These are phyloP conservation scores for Saccharomyces hybrid DNA, from an alignment of 1,139 yeast genomes.

Conservation along the genomic window DNA sequence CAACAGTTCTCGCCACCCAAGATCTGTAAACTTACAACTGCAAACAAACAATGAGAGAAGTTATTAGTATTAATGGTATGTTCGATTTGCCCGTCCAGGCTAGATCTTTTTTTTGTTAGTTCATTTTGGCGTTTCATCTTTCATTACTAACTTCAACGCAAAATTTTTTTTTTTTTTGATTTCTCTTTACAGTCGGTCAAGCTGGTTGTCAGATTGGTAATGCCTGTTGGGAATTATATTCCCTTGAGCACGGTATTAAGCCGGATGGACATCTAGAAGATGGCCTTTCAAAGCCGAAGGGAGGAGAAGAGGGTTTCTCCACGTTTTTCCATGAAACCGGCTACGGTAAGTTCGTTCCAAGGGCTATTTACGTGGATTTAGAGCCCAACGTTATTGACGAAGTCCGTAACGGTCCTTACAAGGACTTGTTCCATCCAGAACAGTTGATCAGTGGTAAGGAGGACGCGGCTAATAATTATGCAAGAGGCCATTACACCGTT, in stretches of 20 bases:
- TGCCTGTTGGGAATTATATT: constrained; percentile 96
- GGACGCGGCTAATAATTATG: constrained; percentile 98
- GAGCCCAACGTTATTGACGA: constrained; percentile 98
- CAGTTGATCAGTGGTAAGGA: constrained; percentile 96
- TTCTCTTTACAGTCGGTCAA: constrained; percentile 31
- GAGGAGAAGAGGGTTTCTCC: constrained; percentile 90
- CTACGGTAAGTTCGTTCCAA: constrained; percentile 92
- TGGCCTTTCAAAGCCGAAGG: constrained; percentile 69
- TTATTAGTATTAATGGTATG: constrained; percentile 67
- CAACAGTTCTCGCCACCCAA: neutral
- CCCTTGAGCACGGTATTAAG: constrained; percentile 93
- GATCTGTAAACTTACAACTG: neutral
- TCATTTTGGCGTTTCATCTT: neutral
- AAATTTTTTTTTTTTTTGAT: neutral
- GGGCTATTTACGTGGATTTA: constrained; percentile 93
- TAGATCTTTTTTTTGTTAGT: neutral
- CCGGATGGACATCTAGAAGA: constrained; percentile 76
- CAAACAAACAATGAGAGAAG: constrained; percentile 64
- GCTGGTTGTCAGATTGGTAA: constrained; percentile 99
- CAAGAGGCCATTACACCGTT: constrained; percentile 97
- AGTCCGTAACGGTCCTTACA: constrained; percentile 89
- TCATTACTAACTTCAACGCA: neutral
- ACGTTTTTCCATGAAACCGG: constrained; percentile 97
- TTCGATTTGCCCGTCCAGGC: neutral
- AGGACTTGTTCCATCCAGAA: constrained; percentile 93